These are phyloP conservation scores for Kodamaea suecica DNA, from an alignment of 1,139 yeast genomes.

Conservation along the genomic window DNA sequence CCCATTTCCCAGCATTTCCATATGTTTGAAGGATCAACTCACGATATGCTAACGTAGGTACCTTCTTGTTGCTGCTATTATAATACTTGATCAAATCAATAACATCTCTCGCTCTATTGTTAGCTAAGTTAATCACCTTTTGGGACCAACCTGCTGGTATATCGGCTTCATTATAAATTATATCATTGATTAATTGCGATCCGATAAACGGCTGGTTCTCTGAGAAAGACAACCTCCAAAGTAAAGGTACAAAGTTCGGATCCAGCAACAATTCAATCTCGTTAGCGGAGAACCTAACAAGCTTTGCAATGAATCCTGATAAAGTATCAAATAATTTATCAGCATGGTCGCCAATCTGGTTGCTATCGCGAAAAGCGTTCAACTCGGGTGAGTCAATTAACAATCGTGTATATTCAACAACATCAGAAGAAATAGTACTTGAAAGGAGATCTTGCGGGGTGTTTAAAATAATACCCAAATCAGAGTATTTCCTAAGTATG, in stretches of 20 bases:
- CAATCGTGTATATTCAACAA: slow-evolving; percentile 29
- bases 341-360: slow-evolving; percentile 10
- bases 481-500: slow-evolving; percentile 30
- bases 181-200: slow-evolving; percentile 24
- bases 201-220: slow-evolving; percentile 19
- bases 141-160: slow-evolving; percentile 10
- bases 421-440: slow-evolving; percentile 25
- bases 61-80: slow-evolving; percentile 12
- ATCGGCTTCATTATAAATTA: slow-evolving; percentile 19
- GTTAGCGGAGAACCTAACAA: slow-evolving; percentile 28
- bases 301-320: slow-evolving; percentile 25
- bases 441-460: slow-evolving; percentile 9
- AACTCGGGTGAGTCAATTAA: slow-evolving; percentile 35
- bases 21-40: slow-evolving; percentile 37
- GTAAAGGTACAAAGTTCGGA: slow-evolving; percentile 32
- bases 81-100: slow-evolving; percentile 25
- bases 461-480: slow-evolving; percentile 5
- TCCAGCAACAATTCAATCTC: slow-evolving; percentile 23
- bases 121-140: slow-evolving; percentile 20
- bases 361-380: slow-evolving; percentile 4
- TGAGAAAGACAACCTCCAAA: slow-evolving; percentile 30
- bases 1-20: slow-evolving; percentile 42
- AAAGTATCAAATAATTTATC: slow-evolving; percentile 21
- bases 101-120: slow-evolving; percentile 31
- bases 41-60: slow-evolving; percentile 20